phyloP scores from a whole-genome alignment of 768 basidiomycete species.

The Russula virescens region DNA sequence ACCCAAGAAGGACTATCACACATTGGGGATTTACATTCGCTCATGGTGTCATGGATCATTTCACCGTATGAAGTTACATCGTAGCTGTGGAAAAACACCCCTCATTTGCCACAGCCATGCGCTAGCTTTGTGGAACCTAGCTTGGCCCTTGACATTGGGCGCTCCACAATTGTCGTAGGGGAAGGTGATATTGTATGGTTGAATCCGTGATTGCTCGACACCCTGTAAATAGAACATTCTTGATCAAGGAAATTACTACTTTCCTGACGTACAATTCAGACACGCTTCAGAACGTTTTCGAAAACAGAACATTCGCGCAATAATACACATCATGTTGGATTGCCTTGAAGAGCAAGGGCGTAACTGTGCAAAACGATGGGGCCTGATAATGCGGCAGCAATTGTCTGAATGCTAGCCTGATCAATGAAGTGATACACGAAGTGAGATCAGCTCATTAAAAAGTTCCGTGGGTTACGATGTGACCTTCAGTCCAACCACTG shows the following conservation, averaged over 20 bases:
- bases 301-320: not conserved
- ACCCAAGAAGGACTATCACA: not conserved
- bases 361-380: not conserved
- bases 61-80: not conserved
- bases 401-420: not conserved
- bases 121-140: not conserved
- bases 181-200: not conserved
- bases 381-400: not conserved
- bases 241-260: not conserved
- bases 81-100: not conserved
- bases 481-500: conserved; percentile 28
- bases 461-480: not conserved
- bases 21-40: not conserved
- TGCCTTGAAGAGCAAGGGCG: not conserved
- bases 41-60: not conserved
- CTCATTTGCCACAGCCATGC: not conserved
- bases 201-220: not conserved
- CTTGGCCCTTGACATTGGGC: not conserved
- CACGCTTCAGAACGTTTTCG: not conserved
- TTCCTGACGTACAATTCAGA: not conserved
- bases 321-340: not conserved
- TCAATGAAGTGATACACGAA: not conserved
- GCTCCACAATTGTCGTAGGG: conserved; percentile 2
- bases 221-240: not conserved
- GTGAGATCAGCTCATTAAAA: not conserved